These are phyloP conservation scores for Arthrobotrys pseudoclavata DNA, from an alignment of 2,329 filamentous ascomycete species.

Conservation along the genomic window DNA sequence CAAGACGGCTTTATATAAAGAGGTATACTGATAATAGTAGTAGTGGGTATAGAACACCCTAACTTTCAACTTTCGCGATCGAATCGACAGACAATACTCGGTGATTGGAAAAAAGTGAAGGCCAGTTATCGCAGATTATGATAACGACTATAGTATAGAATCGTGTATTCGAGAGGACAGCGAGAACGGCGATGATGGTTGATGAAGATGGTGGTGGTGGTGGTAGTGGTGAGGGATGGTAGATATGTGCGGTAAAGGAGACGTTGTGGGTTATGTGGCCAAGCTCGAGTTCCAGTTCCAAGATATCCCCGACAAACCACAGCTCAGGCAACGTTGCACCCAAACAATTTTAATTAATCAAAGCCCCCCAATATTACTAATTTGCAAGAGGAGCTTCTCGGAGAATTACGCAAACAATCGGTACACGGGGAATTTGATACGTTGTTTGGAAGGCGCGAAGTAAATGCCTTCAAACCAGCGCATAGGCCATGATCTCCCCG, in stretches of 20 bases:
- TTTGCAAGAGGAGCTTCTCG: background rate
- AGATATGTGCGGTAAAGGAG: slow-evolving; percentile 1
- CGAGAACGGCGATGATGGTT: background rate
- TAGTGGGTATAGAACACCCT: background rate
- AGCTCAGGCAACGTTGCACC: slow-evolving; percentile 16
- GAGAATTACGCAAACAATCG: background rate
- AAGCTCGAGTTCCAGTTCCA: slow-evolving; percentile 13
- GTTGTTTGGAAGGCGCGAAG: background rate
- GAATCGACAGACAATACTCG: background rate
- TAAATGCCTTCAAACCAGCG: background rate
- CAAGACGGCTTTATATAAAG: background rate
- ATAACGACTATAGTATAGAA: background rate
- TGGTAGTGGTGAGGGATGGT: background rate
- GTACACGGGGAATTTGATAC: background rate
- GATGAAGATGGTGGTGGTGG: background rate
- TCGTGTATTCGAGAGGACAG: background rate
- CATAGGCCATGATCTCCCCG: background rate
- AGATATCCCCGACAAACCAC: background rate
- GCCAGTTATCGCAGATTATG: background rate
- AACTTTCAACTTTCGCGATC: background rate
- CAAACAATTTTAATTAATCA: background rate
- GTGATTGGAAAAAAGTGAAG: background rate
- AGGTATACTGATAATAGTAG: background rate
- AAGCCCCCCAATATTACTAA: background rate
- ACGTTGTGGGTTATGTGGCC: slow-evolving; percentile 57